Evolutionary conservation across 148 eudicot genomes (phyloP).

Genomic region (Salicornia ramosissima): DNA sequence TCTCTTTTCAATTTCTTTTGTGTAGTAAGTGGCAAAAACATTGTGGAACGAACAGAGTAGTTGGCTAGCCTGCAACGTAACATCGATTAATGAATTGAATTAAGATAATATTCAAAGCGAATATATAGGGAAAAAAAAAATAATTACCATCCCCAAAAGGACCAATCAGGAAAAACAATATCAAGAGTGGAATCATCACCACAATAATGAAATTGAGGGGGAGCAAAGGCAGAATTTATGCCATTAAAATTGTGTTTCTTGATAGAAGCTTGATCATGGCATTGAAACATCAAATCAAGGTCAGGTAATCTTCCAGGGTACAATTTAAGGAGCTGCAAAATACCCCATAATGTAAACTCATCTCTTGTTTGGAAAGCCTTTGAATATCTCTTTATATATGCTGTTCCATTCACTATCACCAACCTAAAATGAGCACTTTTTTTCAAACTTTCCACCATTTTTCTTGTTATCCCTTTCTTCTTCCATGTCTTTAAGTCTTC

Average conservation of each 20-base stretch:
- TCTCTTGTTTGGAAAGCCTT: constrained; percentile 53
- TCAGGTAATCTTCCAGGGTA: constrained; percentile 64
- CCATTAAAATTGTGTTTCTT: constrained; percentile 10
- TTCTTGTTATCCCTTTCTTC: constrained; percentile 37
- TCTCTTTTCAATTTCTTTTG: too few species aligned
- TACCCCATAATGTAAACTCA: constrained; percentile 46
- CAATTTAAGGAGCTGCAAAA: constrained; percentile 48
- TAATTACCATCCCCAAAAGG: constrained; percentile 76
- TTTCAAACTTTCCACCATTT: constrained; percentile 41
- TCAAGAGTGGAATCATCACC: constrained; percentile 37
- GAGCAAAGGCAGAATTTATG: constrained; percentile 31
- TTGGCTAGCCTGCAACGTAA: too few species aligned
- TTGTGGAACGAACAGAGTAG: too few species aligned
- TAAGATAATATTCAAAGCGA: too few species aligned
- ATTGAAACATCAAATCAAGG: constrained; percentile 56
- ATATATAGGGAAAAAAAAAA: too few species aligned
- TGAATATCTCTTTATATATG: constrained; percentile 42
- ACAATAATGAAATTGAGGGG: constrained; percentile 62
- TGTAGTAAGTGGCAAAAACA: too few species aligned
- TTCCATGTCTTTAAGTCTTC: constrained; percentile 52
- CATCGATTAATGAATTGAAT: too few species aligned
- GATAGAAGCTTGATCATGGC: constrained; percentile 42
- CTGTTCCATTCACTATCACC: constrained; percentile 49
- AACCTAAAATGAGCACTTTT: constrained; percentile 41
- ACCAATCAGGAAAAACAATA: constrained; percentile 69